These are phyloP conservation scores for Penicilliopsis zonata DNA, from an alignment of 495 filamentous ascomycete species.

Conservation along the genomic window DNA sequence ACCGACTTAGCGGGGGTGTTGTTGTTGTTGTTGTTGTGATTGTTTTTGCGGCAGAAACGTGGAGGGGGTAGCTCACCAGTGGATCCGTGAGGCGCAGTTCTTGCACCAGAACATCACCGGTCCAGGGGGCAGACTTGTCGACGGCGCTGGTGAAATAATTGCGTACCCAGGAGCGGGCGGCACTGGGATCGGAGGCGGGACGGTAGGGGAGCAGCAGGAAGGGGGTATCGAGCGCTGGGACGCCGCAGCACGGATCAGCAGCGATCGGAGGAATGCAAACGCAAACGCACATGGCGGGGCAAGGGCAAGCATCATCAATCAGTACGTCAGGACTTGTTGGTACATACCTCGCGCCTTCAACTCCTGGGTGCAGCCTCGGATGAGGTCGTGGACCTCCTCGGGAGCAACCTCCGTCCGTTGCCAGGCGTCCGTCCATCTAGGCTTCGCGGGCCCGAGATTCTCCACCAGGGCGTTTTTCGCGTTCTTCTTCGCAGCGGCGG, in stretches of 20 bases:
- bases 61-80: constrained; percentile 55
- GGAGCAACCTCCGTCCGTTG: constrained; percentile 72
- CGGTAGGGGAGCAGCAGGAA: constrained; percentile 95
- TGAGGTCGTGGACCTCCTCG: constrained; percentile 80
- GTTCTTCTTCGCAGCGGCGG: constrained; percentile 47
- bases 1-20: no score
- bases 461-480: constrained; percentile 37
- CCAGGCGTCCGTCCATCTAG: constrained; percentile 85
- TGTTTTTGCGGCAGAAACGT: no score
- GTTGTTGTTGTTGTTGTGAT: no score
- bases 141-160: constrained; percentile 67
- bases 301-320: no score
- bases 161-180: constrained; percentile 81
- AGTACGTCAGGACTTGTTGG: constrained; percentile 3
- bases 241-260: constrained; percentile 21
- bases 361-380: constrained; percentile 76
- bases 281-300: neutral
- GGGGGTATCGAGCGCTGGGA: constrained; percentile 70
- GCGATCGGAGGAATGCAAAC: constrained; percentile 14
- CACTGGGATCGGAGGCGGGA: constrained; percentile 81
- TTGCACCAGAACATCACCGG: constrained; percentile 61
- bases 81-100: constrained; percentile 90
- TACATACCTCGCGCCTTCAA: constrained; percentile 85
- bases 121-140: constrained; percentile 34
- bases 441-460: constrained; percentile 45